Conservation (phyloP, 257 asterid genomes). For the Phtheirospermum japonicum region DNA sequence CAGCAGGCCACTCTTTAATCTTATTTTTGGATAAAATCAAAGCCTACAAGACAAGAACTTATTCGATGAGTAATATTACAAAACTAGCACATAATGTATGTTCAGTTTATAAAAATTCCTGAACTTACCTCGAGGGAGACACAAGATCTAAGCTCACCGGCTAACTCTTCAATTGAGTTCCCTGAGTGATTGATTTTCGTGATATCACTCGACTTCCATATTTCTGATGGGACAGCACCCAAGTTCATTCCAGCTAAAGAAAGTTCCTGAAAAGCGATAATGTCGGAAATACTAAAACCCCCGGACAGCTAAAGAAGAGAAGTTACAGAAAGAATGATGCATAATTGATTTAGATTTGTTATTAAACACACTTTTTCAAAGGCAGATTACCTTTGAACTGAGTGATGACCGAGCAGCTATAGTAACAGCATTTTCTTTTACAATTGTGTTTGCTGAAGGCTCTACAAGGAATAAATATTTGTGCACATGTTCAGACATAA, state of each 20-base stretch:
- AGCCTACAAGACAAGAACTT: no score
- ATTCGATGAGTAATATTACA: no score
- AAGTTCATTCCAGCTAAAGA: conserved; percentile 62
- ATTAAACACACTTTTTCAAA: conserved; percentile 16
- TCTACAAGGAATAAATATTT: conserved; percentile 41
- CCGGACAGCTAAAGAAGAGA: conserved; percentile 18
- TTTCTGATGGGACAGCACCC: conserved; percentile 71
- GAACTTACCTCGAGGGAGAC: conserved; percentile 80
- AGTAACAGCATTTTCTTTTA: conserved; percentile 59
- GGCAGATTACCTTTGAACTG: no score
- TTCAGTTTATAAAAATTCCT: no score
- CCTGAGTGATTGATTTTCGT: conserved; percentile 76
- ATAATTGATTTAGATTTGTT: conserved; percentile 18
- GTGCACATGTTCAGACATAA: conserved; percentile 14
- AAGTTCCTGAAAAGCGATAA: conserved; percentile 66
- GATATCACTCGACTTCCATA: conserved; percentile 64
- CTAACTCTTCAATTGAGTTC: conserved; percentile 75
- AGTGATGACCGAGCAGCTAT: no score
- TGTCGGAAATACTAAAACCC: conserved; percentile 16
- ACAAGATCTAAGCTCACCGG: conserved; percentile 71
- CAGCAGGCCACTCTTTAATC: no score
- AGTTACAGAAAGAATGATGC: neutral
- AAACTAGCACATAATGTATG: no score
- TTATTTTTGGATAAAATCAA: no score
- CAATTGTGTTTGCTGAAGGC: conserved; percentile 49